Evolutionary conservation across 257 asterid species (phyloP), one percentile per base, ranked within the genome.

Genomic region (Sherardia arvensis): DNA sequence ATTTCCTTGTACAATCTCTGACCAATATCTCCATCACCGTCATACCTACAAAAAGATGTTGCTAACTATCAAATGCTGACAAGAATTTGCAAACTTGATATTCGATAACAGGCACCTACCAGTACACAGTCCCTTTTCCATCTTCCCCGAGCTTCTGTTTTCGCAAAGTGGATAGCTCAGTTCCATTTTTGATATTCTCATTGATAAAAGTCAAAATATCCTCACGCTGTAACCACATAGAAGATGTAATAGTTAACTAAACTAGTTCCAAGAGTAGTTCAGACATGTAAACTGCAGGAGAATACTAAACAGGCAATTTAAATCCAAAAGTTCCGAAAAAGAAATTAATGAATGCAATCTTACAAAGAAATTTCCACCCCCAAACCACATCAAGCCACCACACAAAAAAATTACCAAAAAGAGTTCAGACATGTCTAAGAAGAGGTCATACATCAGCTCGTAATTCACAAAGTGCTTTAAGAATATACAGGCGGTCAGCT

Each of bases 391-490:
- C n/a, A 43, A 43, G n/a, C 49, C 49, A 43, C 49, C 49, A 14
- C 49, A 43, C 49, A 40, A 43, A 43, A 43, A n/a, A 43, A 43
- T 14, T 14, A 43, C 8, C n/a, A n/a, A n/a, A n/a, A n/a, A n/a
- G n/a, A n/a, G 60, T 26, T 27, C 23, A 62, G 25, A 34, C 14
- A 20, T n/a, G 23, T 25, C 22, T 17, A 51, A 25, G 38, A 5
- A 53, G 59, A 75, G 60, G 75, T 55, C 45, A 51, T 91, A 91
- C 98, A 73, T 82, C 94, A 67, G 90, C 90, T 71, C 98, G 89
- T 57, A 84, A 81, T 80, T 91, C 98, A 68, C 96, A 91, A 60
- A 86, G 90, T 34, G 98, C 96, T 79, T 88, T 91, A 64, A 91
- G 92, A 68, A 91, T 70, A 60, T 75, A 68, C 21, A 88, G 77